Base-by-base conservation (phyloP, 768 basidiomycete genomes). In the Boletus barrowsii region DNA sequence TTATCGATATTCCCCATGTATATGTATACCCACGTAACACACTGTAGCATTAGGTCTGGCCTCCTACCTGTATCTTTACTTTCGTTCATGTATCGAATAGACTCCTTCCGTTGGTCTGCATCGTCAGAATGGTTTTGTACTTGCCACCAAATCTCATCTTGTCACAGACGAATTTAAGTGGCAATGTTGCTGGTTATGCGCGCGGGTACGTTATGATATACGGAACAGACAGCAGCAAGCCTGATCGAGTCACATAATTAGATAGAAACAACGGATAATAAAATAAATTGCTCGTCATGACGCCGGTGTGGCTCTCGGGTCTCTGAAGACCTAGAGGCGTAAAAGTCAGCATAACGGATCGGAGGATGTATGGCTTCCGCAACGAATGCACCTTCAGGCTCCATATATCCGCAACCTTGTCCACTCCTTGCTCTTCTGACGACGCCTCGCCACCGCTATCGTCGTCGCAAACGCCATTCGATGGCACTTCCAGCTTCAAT, bases 351-450 rank as follows among this genome's bases (percentile, higher is more conserved):
- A 40, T 9, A 5, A 18, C 8, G 17, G 9, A 29, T 29, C 2
- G n/a, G 41, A 47, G 13, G 17, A 29, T 17, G 22, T 10, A 32
- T 15, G 35, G 10, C 15, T 7, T 24, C 43, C 24, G 24, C 54
- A 14, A 42, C 17, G 49, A 20, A 66, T 75, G 36, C n/a, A 88
- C 86, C 79, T 88, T 87, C 51, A 85, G 74, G 69, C 76, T 77
- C 90, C 86, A 92, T 54, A 92, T 82, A 66, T 87, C 80, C 20
- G 87, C 88, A 48, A 88, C 79, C 50, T 70, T 75, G 10, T 75
- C 76, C 50, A 74, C 59, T 47, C 76, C 72, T 45, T 75, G 69
- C 15, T 73, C 66, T 61, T 74, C 68, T 42, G 53, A 20, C 17
- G 35, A 24, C 57, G 73, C 47, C 57, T 79, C 69, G 54, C 72